These are phyloP conservation scores for Ustilago lituana DNA, from an alignment of 1,284 basidiomycete species.

Conservation along the genomic window DNA sequence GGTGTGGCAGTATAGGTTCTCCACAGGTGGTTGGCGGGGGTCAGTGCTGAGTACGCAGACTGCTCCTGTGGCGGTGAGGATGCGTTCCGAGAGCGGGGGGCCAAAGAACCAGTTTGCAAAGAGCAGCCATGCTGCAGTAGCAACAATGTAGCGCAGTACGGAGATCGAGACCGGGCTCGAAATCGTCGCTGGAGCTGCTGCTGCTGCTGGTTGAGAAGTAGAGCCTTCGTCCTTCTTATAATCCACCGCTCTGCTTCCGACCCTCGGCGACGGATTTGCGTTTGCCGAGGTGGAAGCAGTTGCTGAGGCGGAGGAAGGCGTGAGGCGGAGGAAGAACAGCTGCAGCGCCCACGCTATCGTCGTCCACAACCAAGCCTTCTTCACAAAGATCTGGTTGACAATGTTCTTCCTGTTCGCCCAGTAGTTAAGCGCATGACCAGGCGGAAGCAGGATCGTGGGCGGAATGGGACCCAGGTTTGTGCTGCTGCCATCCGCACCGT, in stretches of 20 bases:
- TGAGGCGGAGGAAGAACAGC: slow-evolving; percentile 31
- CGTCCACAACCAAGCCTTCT: slow-evolving; percentile 92
- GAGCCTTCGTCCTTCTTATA: slow-evolving; percentile 24
- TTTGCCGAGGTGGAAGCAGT: background rate
- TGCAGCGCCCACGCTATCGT: slow-evolving; percentile 44
- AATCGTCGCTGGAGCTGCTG: slow-evolving; percentile 20
- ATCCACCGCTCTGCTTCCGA: slow-evolving; percentile 5
- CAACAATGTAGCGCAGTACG: slow-evolving; percentile 39
- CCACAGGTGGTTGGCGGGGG: slow-evolving; percentile 16
- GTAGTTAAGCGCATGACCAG: slow-evolving; percentile 37
- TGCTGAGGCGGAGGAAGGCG: slow-evolving; percentile 4
- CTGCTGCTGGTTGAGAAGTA: background rate
- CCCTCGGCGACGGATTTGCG: slow-evolving; percentile 5
- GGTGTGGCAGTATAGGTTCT: slow-evolving; percentile 51
- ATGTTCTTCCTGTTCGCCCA: slow-evolving; percentile 80
- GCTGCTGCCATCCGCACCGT: slow-evolving; percentile 69
- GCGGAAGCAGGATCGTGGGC: slow-evolving; percentile 72
- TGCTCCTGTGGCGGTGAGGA: slow-evolving; percentile 80
- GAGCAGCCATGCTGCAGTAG: slow-evolving; percentile 29
- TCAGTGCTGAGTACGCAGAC: slow-evolving; percentile 73
- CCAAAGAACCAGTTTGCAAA: slow-evolving; percentile 90
- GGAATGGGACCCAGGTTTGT: slow-evolving; percentile 72
- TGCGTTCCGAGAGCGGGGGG: slow-evolving; percentile 79
- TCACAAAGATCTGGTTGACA: slow-evolving; percentile 87
- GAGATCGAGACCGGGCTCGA: slow-evolving; percentile 32